Percentiles rank a stretch among this genome's conserved stretches.
Conservation (phyloP, 306 rosid genomes). For the Luffa aegyptiaca region DNA sequence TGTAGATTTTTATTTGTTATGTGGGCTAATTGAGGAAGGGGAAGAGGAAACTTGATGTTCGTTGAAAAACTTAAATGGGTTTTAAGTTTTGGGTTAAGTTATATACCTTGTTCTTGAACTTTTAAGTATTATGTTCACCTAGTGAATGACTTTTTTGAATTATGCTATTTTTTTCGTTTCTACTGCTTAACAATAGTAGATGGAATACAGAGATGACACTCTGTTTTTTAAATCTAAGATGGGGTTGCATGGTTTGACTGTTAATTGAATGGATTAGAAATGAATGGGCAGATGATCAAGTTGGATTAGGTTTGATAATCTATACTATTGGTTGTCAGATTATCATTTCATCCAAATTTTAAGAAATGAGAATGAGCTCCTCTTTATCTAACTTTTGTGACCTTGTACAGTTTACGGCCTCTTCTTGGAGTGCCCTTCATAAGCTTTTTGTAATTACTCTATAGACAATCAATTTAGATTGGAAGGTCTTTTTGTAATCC, state of each 20-base stretch:
- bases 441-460: no score
- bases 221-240: not conserved
- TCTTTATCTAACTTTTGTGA: no score
- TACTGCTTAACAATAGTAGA: not conserved
- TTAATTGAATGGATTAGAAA: not conserved
- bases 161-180: not conserved
- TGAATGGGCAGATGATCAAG: not conserved
- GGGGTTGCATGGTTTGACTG: not conserved
- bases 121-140: not conserved
- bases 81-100: not conserved
- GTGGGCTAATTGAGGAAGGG: not conserved
- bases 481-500: no score
- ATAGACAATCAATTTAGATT: no score
- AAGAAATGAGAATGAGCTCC: not conserved
- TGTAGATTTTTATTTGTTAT: not conserved
- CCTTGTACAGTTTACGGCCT: no score
- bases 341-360: not conserved
- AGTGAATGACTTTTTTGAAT: not conserved
- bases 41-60: not conserved
- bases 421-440: no score
- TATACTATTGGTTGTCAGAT: not conserved
- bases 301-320: not conserved
- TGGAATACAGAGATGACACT: not conserved
- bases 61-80: not conserved
- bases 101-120: not conserved